Percentiles rank a stretch among this genome's conserved stretches.
These are phyloP conservation scores for Penstemon newberryi DNA, from an alignment of 257 asterid genomes.

Conservation along the genomic window DNA sequence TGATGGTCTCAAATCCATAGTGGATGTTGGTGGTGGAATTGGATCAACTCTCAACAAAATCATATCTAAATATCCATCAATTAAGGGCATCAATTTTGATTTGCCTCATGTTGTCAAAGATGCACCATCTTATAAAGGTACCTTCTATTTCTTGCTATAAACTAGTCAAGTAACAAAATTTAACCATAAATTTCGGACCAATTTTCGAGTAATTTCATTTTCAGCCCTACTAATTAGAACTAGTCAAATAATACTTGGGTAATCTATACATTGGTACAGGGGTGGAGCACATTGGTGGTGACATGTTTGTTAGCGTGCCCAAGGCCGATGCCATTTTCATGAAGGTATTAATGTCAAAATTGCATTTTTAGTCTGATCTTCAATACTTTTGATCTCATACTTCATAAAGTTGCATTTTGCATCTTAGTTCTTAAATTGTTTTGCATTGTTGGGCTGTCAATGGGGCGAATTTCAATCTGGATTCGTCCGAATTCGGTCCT, in stretches of 20 bases:
- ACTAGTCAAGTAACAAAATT: too few relatives aligned
- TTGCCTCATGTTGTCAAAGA: slow-evolving; percentile 59
- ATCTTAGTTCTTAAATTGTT: too few relatives aligned
- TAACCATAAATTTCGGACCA: too few relatives aligned
- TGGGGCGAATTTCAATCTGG: too few relatives aligned
- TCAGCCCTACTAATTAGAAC: too few relatives aligned
- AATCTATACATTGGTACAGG: slow-evolving; percentile 27
- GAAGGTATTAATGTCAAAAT: slow-evolving; percentile 38
- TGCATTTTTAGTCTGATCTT: too few relatives aligned
- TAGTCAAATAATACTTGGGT: too few relatives aligned
- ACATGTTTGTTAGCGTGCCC: slow-evolving; percentile 67
- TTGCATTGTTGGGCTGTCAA: too few relatives aligned
- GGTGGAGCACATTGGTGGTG: slow-evolving; percentile 62
- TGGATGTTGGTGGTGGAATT: slow-evolving; percentile 73
- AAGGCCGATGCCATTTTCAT: slow-evolving; percentile 60
- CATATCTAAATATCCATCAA: slow-evolving; percentile 45
- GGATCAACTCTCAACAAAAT: slow-evolving; percentile 53
- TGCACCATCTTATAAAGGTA: slow-evolving; percentile 53
- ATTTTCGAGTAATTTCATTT: too few relatives aligned
- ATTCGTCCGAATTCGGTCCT: too few relatives aligned
- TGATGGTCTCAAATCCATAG: slow-evolving; percentile 46
- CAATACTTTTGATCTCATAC: too few relatives aligned
- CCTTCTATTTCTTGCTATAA: neutral
- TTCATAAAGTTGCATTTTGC: too few relatives aligned
- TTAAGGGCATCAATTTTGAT: slow-evolving; percentile 63